Evolutionary conservation across 2,329 filamentous ascomycete species (phyloP).

Genomic region (Penicillium hesseltinei): DNA sequence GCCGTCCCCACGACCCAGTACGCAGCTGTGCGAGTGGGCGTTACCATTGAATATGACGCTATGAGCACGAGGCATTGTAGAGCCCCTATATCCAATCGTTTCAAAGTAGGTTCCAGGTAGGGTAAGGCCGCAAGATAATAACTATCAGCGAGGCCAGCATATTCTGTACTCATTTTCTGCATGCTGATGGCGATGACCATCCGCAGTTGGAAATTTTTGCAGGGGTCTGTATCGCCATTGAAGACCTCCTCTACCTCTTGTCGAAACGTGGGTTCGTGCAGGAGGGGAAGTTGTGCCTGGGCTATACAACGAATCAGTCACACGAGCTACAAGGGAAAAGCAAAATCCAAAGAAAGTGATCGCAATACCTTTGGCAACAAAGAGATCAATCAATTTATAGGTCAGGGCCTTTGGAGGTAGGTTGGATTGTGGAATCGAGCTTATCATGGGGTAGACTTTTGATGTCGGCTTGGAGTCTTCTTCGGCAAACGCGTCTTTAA

Average conservation of each 20-base stretch:
- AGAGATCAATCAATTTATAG: slow-evolving; percentile 78
- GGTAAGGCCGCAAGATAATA: slow-evolving; percentile 90
- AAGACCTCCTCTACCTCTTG: slow-evolving; percentile 79
- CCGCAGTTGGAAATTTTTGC: slow-evolving; percentile 81
- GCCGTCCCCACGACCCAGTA: slow-evolving; percentile 92
- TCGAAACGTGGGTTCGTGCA: slow-evolving; percentile 79
- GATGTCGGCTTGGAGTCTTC: slow-evolving; percentile 65
- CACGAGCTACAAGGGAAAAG: neutral
- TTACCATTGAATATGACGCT: slow-evolving; percentile 86
- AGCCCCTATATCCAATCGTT: slow-evolving; percentile 84
- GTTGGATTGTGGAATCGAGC: slow-evolving; percentile 72
- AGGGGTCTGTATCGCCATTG: slow-evolving; percentile 69
- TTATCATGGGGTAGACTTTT: slow-evolving; percentile 88
- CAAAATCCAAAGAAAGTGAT: neutral
- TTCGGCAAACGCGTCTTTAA: slow-evolving; percentile 66
- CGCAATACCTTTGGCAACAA: slow-evolving; percentile 71
- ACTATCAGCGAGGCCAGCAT: slow-evolving; percentile 89
- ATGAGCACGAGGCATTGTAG: slow-evolving; percentile 86
- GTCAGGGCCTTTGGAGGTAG: slow-evolving; percentile 73
- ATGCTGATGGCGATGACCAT: slow-evolving; percentile 94
- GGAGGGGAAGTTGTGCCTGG: slow-evolving; percentile 79
- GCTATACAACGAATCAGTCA: slow-evolving; percentile 52
- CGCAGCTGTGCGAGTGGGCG: slow-evolving; percentile 84
- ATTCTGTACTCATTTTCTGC: slow-evolving; percentile 84
- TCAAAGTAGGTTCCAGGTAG: slow-evolving; percentile 76